phyloP scores from a whole-genome alignment of 2,329 filamentous ascomycete genomes.

The Claviceps maximensis region DNA sequence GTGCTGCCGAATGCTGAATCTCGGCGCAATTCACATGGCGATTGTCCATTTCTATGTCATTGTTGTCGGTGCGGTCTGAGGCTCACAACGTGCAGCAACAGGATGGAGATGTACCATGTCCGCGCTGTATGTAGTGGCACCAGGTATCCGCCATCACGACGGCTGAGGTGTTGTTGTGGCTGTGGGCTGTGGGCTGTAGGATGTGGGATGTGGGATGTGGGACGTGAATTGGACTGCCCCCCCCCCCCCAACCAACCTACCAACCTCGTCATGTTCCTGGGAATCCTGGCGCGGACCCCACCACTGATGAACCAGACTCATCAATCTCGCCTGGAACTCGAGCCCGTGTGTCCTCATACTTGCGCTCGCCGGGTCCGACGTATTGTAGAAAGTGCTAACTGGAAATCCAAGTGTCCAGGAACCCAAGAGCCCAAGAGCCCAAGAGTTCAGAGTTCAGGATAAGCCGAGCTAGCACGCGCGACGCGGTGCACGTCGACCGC shows the following conservation, averaged over 20 bases:
- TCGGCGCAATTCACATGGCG: neutral
- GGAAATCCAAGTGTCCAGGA: neutral
- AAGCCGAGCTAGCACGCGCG: neutral
- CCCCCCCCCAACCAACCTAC: no score
- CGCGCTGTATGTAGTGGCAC: neutral
- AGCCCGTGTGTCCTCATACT: neutral
- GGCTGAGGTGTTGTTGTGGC: neutral
- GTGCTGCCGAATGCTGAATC: neutral
- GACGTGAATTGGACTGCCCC: no score
- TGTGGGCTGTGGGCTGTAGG: neutral
- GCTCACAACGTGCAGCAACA: neutral
- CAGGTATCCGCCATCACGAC: neutral
- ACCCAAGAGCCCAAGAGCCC: neutral
- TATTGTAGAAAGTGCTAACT: neutral
- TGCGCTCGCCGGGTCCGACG: slow-evolving; percentile 1
- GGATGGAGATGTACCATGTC: neutral
- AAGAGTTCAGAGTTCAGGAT: neutral
- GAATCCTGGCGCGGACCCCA: neutral
- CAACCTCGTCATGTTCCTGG: neutral
- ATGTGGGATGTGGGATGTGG: no score
- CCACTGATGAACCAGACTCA: neutral
- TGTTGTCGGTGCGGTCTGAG: neutral
- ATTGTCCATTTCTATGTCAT: neutral
- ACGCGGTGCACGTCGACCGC: neutral
- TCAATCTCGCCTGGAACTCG: neutral